Percentiles rank a stretch among this genome's conserved stretches.
These are phyloP conservation scores for Achaetomiella virescens DNA, from an alignment of 495 filamentous ascomycete genomes.

Conservation along the genomic window DNA sequence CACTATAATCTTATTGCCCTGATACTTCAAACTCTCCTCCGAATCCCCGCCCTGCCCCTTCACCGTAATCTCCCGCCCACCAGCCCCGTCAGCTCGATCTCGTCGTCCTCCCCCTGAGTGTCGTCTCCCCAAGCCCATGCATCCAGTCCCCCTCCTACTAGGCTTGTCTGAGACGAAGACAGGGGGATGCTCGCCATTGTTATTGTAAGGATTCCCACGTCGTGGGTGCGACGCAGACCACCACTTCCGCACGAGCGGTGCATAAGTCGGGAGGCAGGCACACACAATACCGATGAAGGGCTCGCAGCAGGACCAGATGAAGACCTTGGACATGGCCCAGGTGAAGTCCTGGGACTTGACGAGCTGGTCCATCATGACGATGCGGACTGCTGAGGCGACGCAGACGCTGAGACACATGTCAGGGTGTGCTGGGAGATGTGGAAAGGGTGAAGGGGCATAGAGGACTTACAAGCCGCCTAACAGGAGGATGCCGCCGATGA, in stretches of 20 bases:
- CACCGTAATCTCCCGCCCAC: neutral
- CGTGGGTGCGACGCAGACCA: neutral
- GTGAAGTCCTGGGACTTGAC: conserved; percentile 32
- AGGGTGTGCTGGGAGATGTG: neutral
- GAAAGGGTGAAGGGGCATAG: conserved; percentile 4
- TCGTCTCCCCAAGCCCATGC: neutral
- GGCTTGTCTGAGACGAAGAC: neutral
- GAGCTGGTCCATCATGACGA: conserved; percentile 32
- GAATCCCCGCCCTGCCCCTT: neutral
- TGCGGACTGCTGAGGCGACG: conserved; percentile 38
- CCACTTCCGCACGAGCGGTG: conserved; percentile 29
- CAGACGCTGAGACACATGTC: conserved; percentile 29
- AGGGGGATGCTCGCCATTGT: neutral
- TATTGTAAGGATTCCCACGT: neutral
- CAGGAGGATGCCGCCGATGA: conserved; percentile 37
- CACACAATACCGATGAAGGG: conserved; percentile 39
- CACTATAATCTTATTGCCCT: conserved; percentile 15
- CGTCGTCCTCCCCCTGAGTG: conserved; percentile 15
- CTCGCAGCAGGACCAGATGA: conserved; percentile 41
- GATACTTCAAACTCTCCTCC: neutral
- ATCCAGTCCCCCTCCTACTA: neutral
- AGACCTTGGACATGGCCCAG: conserved; percentile 36
- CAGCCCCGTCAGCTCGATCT: conserved; percentile 19
- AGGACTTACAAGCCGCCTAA: conserved; percentile 35
- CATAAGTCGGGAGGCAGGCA: conserved; percentile 39